Conservation (phyloP, 73 alveolate species). For the Breviolum minutum region DNA sequence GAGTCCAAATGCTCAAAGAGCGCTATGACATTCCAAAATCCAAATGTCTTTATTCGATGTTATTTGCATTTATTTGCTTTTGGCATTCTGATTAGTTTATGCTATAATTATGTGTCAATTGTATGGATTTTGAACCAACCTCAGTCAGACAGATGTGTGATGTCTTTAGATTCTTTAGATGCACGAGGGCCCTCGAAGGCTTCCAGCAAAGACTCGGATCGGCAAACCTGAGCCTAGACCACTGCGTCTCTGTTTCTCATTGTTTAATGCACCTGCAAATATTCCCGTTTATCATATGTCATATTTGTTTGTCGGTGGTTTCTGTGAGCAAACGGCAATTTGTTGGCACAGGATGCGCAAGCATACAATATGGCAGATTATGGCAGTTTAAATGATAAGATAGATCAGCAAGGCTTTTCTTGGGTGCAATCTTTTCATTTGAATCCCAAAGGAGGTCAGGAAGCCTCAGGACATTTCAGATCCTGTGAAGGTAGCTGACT, state of each 20-base stretch:
- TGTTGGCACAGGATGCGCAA: background rate
- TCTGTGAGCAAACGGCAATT: background rate
- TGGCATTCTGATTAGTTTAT: too few species aligned
- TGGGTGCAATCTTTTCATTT: background rate
- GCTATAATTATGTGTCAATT: too few species aligned
- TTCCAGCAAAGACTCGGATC: conserved; percentile 41
- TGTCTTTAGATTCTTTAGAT: background rate
- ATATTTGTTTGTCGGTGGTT: background rate
- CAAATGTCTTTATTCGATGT: too few species aligned
- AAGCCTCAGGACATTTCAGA: conserved; percentile 34
- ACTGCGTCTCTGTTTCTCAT: conserved; percentile 2
- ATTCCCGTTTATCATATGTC: background rate
- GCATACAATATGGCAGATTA: too few species aligned
- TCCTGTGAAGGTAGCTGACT: conserved; percentile 25
- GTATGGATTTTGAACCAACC: too few species aligned
- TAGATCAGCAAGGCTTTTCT: too few species aligned
- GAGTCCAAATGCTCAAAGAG: background rate
- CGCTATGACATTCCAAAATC: too few species aligned
- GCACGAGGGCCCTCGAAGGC: conserved; percentile 17
- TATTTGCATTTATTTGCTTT: too few species aligned
- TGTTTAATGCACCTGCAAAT: background rate
- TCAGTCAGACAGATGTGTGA: too few species aligned
- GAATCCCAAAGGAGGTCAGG: conserved; percentile 9
- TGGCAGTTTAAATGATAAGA: too few species aligned
- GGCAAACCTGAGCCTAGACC: conserved; percentile 5